These are phyloP conservation scores for Aspergillus aculeatus DNA, from an alignment of 2,329 filamentous ascomycete genomes.

Conservation along the genomic window DNA sequence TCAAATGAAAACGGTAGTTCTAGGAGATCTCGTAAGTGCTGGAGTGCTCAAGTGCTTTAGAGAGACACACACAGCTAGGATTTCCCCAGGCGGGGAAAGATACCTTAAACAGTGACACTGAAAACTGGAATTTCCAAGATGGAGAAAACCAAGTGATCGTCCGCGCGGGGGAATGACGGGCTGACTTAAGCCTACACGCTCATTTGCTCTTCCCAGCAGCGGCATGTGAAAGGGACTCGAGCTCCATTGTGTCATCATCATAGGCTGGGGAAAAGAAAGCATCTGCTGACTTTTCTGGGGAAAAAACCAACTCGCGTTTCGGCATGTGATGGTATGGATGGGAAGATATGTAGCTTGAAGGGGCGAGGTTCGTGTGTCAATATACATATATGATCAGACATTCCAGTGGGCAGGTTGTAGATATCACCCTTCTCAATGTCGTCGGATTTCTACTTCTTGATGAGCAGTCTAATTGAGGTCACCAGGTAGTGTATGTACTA, in stretches of 20 bases:
- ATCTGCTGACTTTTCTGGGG: constrained; percentile 2
- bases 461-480: too few relatives aligned
- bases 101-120: neutral
- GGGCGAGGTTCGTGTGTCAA: too few relatives aligned
- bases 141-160: neutral
- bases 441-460: too few relatives aligned
- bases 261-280: neutral
- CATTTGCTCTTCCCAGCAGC: constrained; percentile 5
- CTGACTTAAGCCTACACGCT: constrained; percentile 9
- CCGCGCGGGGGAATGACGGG: constrained; percentile 8
- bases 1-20: too few relatives aligned
- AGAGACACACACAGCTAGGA: too few relatives aligned
- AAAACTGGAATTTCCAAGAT: neutral
- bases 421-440: too few relatives aligned
- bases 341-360: neutral
- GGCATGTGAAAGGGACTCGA: constrained; percentile 11
- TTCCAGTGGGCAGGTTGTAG: too few relatives aligned
- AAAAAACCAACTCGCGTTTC: neutral
- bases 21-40: too few relatives aligned
- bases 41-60: too few relatives aligned
- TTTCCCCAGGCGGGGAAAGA: neutral
- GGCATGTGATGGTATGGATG: neutral
- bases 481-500: too few relatives aligned
- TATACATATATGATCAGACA: too few relatives aligned
- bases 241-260: neutral